Percentiles rank a stretch among this genome's conserved stretches.
phyloP scores from a whole-genome alignment of 345 rosid species.

The Psidium friedrichsthalianum region DNA sequence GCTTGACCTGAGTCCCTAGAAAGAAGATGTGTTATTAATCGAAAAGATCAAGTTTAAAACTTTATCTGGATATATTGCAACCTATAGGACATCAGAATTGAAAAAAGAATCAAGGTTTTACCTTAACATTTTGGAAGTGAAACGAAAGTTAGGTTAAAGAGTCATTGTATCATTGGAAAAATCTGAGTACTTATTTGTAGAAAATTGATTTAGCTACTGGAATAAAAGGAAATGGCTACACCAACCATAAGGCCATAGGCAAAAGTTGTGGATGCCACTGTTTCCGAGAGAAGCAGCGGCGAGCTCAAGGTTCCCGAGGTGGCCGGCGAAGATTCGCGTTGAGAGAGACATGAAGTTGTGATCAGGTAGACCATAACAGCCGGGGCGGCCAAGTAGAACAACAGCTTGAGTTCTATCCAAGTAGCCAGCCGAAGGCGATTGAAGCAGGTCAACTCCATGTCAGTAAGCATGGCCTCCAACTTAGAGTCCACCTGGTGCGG shows the following conservation, averaged over 20 bases:
- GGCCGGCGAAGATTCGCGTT: constrained; percentile 19
- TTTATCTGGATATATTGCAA: not conserved
- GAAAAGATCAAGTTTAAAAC: not conserved
- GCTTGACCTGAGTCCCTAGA: not conserved
- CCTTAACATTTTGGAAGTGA: not conserved
- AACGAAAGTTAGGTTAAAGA: not conserved
- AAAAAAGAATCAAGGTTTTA: not conserved
- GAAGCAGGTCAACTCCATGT: not conserved
- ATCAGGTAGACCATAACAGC: constrained; percentile 19
- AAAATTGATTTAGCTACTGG: not conserved
- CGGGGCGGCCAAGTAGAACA: constrained; percentile 12
- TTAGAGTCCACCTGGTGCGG: not conserved
- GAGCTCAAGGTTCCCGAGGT: constrained; percentile 25
- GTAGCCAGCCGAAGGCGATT: constrained; percentile 11
- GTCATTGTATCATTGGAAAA: not conserved
- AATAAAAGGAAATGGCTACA: not conserved
- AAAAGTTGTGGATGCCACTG: constrained; percentile 19
- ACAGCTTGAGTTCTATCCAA: constrained; percentile 16
- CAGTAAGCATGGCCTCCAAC: constrained; percentile 5
- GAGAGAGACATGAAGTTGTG: constrained; percentile 15
- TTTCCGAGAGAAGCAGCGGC: constrained; percentile 26
- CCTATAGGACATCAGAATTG: not conserved
- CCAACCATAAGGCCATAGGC: constrained; percentile 20
- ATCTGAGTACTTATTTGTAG: not conserved
- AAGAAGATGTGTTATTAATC: not conserved